Evolutionary conservation across 257 asterid species (phyloP), one percentile per base, ranked within the genome.

Genomic region (Solanum medicagineum): DNA sequence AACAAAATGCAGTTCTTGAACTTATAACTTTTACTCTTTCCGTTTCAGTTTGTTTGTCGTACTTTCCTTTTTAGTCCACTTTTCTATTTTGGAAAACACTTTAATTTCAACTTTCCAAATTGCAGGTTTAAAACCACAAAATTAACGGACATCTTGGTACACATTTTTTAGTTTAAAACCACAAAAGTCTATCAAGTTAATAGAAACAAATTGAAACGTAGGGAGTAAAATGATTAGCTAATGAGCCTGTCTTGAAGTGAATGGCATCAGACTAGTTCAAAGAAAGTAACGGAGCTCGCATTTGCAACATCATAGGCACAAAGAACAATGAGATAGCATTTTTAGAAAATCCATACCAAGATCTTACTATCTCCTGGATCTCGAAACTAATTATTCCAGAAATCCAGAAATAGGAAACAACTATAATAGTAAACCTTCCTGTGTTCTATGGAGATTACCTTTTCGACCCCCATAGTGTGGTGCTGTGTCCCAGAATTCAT

Each of bases 401-500:
- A 62, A 60, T 63, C n/a, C 73, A 2, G 3, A 74, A 45, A n/a
- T 4, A 36, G 51, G 16, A 49, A 75, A 51, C 63, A 49, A 26
- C 26, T 26, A 51, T 8, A 53, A 53, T n/a, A 19, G 65, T 26
- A 53, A 15, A 77, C 53, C 47, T 16, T 51, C 10, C 3, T 16
- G 42, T 4, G 26, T 24, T 77, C 13, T 16, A 26, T 77, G 26
- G 16, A 51, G 29, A 51, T 53, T 86, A 93, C 97, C 97, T 92
- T 93, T 89, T 87, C 91, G 87, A 83, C 97, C 97, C 85, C 97
- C 97, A 85, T 92, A 93, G 80, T 92, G 97, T 24, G 97, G 97
- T 81, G 95, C 95, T 86, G 97, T 93, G 87, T 93, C 97, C 97
- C 97, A 93, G 84, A 93, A 93, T 89, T 93, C 97, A 81, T 92